Base-by-base conservation (phyloP, 2,329 filamentous ascomycete genomes). In the Phyllosticta capitalensis region DNA sequence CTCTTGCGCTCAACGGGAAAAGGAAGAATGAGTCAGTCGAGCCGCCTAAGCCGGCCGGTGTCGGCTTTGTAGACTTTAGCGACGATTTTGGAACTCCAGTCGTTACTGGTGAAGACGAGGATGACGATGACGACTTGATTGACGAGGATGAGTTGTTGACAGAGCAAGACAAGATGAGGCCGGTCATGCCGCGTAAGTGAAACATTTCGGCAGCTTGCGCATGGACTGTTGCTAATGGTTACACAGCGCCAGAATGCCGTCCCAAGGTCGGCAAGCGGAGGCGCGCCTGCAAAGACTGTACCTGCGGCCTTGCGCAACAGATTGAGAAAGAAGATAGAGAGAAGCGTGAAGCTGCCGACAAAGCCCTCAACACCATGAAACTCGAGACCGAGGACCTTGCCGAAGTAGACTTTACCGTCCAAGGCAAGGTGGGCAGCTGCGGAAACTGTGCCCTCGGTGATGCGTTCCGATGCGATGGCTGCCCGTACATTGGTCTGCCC, bases 271-370 rank as follows among this genome's bases (percentile, higher is more conserved):
- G 89, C 61, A 95, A 95, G 78, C 86, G 92, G 66, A 87, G 92
- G 59, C 86, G 92, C 63, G 91, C 94, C 61, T 99, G 94, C 81
- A 97, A 99, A 76, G 94, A 99, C 78, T 99, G 94, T 79, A 92
- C 89, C 9, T 99, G 94, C 71, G 94, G 94, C 55, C 84, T 99
- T 24, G 90, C 92, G 22, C 84, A 94, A 72, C 85, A 87, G 62
- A 76, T 97, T 55, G 88, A 90, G 67, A 87, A 86, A n/a, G 90
- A 97, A 77, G 94, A 97, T 73, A 79, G 79, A 51, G 81, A 80
- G 7, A 85, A 84, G 68, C 82, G 90, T 60, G 76, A 77, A 7
- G 76, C 80, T 21, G 88, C 88, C 30, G 87, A 90, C 68, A 76
- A 78, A 53, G 76, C 76, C 2, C 79, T 90, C 54, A 83, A 85